Evolutionary conservation across 139 green algal species (phyloP).

Genomic region (Gonium pectorale): DNA sequence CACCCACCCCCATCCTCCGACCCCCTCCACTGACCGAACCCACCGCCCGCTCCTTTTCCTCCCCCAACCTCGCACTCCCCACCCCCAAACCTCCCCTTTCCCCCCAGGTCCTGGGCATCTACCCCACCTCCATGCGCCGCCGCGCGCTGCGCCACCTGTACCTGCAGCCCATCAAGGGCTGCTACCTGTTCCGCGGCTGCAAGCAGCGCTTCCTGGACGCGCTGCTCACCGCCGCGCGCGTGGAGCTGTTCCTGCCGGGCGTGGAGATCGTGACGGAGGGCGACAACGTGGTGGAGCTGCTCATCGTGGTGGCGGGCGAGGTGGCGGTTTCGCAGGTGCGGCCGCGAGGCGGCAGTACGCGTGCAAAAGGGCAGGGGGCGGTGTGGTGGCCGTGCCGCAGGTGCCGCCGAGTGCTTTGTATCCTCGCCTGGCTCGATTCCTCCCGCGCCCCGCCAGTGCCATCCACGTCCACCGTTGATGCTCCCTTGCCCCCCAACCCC

Average conservation of each 20-base stretch:
- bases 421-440: no score
- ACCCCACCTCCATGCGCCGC: constrained; percentile 59
- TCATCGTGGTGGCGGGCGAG: constrained; percentile 35
- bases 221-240: constrained; percentile 58
- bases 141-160: constrained; percentile 62
- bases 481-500: no score
- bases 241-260: constrained; percentile 74
- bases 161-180: constrained; percentile 55
- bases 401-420: no score
- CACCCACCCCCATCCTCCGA: no score
- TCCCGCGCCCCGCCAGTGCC: no score
- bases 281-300: constrained; percentile 48
- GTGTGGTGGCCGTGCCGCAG: no score
- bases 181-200: constrained; percentile 72
- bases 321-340: not conserved
- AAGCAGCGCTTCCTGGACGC: constrained; percentile 71
- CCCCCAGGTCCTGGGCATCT: constrained; percentile 47
- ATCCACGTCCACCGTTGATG: no score
- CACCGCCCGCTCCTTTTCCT: no score
- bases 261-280: constrained; percentile 45
- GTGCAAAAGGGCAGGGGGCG: no score
- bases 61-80: not conserved
- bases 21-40: no score
- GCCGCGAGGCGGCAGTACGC: not conserved
- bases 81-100: not conserved